Evolutionary conservation across 176 grass and related monocot species (phyloP), one percentile per base, ranked within the genome.

Genomic region (Oryza nivara): DNA sequence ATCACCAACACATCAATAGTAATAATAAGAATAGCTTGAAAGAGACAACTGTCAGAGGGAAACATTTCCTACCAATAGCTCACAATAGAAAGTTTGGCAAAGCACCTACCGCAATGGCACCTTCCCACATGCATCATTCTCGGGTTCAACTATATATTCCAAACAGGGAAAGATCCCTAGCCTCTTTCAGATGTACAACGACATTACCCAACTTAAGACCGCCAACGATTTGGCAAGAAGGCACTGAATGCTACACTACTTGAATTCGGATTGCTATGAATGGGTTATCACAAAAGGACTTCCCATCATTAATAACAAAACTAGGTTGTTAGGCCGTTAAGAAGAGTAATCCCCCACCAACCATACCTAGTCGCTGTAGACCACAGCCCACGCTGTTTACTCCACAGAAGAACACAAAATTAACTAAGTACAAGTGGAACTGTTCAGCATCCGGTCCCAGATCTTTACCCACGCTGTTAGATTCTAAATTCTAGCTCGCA

Each of bases 81-180:
- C 38, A 7, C 77, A 80, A 70, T 70, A 70, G 49, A 48, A 16
- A 26, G 51, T n/a, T 84, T 19, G 9, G 38, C 41, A 76, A 76
- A 47, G 80, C 69, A 44, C 71, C 58, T 70, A 12, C 9, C 15
- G 7, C 30, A 43, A 40, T 51, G 71, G 70, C 25, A 56, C 15
- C 41, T 22, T 70, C 26, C 15, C 23, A 68, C 65, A 75, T 9
- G 41, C 66, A 64, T 41, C 43, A 22, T 51, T 85, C 41, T 68
- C 45, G 15, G 5, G 3, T 73, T 9, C 51, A 73, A 66, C 9
- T 73, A 71, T 3, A 80, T 44, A 79, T 65, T 80, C 82, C 87
- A 80, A 75, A 80, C 28, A 80, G 68, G 48, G 77, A 16, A 85
- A 23, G 75, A 12, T 85, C 47, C 47, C 34, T 48, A 41, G 11